Evolutionary conservation across 2,329 filamentous ascomycete genomes (phyloP).

Genomic region (Fusarium agapanthi): DNA sequence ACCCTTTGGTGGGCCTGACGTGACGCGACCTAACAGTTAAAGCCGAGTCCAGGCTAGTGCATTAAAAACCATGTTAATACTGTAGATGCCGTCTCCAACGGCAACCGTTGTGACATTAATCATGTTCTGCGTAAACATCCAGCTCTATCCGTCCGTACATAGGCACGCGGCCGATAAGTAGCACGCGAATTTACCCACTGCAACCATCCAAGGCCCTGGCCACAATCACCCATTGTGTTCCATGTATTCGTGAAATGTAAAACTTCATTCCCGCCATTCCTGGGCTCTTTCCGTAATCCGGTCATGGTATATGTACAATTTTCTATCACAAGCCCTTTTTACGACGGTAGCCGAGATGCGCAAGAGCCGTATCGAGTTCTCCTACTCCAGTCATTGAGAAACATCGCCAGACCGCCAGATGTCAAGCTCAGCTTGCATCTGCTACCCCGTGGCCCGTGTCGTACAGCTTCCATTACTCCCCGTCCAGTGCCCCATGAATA

Average conservation of each 20-base stretch:
- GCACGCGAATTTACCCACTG: neutral
- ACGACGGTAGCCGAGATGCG: conserved; percentile 37
- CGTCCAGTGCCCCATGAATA: conserved; percentile 34
- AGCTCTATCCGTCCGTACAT: neutral
- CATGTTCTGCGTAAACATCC: conserved; percentile 2
- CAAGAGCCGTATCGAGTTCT: conserved; percentile 22
- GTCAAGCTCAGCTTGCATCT: conserved; percentile 41
- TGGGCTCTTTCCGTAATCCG: conserved; percentile 45
- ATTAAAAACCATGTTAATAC: conserved; percentile 15
- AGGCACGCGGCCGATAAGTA: neutral
- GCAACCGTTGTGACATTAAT: conserved; percentile 29
- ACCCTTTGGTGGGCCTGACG: conserved; percentile 8
- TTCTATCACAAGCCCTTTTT: conserved; percentile 45
- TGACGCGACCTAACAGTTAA: conserved; percentile 7
- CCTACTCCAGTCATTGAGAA: conserved; percentile 31
- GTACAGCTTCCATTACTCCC: conserved; percentile 41
- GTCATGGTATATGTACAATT: conserved; percentile 55
- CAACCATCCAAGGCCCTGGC: neutral
- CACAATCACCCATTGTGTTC: conserved; percentile 1
- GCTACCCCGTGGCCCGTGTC: conserved; percentile 20
- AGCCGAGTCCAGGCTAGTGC: neutral
- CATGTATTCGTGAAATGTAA: conserved; percentile 28
- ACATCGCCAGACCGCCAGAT: conserved; percentile 23
- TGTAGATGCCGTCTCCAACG: conserved; percentile 19
- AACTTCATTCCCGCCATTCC: conserved; percentile 44